Conservation (phyloP, 2,329 filamentous ascomycete genomes). For the Apiospora malaysiana region DNA sequence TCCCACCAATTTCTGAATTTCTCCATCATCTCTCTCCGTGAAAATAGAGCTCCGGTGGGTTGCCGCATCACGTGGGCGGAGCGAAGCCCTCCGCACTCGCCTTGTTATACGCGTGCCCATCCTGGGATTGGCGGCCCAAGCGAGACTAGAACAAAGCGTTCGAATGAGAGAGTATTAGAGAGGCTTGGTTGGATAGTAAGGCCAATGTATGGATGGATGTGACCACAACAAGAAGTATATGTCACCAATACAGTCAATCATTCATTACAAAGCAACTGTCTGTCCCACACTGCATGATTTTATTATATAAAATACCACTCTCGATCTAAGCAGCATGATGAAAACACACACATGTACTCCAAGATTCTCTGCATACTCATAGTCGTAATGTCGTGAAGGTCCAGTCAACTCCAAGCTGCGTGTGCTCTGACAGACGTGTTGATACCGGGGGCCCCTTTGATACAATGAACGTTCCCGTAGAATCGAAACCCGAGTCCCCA, state of each 20-base stretch:
- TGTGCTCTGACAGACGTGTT: neutral
- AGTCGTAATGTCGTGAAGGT: constrained; percentile 23
- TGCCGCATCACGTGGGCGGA: constrained; percentile 13
- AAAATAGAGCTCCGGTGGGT: neutral
- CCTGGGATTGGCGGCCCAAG: neutral
- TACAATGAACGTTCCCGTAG: neutral
- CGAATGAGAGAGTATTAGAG: neutral
- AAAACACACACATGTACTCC: neutral
- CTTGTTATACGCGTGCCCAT: neutral
- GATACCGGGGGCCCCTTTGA: neutral
- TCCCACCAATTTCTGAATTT: neutral
- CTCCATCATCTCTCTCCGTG: neutral
- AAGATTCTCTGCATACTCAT: neutral
- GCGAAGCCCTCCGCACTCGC: neutral
- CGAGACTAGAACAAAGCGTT: neutral
- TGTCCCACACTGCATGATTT: neutral
- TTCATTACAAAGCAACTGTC: neutral
- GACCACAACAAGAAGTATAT: neutral
- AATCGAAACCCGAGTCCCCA: neutral
- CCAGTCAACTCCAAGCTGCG: constrained; percentile 10
- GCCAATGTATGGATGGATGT: neutral
- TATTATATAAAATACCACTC: neutral
- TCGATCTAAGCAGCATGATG: neutral
- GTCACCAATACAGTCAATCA: neutral
- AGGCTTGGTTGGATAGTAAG: neutral